Conservation (phyloP, 2,329 filamentous ascomycete genomes). For the Leptographium lundbergii region DNA sequence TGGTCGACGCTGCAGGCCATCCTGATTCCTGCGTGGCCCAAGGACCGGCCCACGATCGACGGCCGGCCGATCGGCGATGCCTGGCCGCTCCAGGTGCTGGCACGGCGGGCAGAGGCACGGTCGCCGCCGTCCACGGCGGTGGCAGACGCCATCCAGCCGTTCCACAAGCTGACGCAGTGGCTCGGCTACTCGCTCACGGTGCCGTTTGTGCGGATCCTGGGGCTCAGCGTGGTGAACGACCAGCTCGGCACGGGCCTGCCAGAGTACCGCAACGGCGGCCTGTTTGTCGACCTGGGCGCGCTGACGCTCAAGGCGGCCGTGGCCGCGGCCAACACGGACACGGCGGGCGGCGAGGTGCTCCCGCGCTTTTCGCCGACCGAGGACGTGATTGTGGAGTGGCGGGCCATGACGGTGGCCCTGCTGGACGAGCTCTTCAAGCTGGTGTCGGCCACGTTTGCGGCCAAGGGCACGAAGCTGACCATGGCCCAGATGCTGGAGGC, state of each 20-base stretch:
- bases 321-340: conserved; percentile 53
- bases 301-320: conserved; percentile 57
- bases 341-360: conserved; percentile 22
- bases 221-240: conserved; percentile 67
- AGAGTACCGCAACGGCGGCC: conserved; percentile 83
- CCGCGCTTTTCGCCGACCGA: conserved; percentile 38
- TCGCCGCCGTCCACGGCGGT: conserved; percentile 10
- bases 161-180: conserved; percentile 87
- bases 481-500: conserved; percentile 40
- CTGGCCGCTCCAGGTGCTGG: conserved; percentile 43
- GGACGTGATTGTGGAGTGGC: conserved; percentile 47
- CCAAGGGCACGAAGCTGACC: conserved; percentile 24
- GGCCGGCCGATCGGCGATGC: conserved; percentile 35
- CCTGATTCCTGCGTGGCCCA: conserved; percentile 36
- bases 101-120: neutral
- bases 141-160: conserved; percentile 53
- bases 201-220: conserved; percentile 40
- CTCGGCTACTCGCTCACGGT: conserved; percentile 69
- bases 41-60: conserved; percentile 34
- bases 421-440: conserved; percentile 34
- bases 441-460: conserved; percentile 23
- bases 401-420: conserved; percentile 41
- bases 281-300: conserved; percentile 75
- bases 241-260: conserved; percentile 79
- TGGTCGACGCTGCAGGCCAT: conserved; percentile 30